Conservation (phyloP, 2,329 filamentous ascomycete species). For the Domatiomyces globalis region DNA sequence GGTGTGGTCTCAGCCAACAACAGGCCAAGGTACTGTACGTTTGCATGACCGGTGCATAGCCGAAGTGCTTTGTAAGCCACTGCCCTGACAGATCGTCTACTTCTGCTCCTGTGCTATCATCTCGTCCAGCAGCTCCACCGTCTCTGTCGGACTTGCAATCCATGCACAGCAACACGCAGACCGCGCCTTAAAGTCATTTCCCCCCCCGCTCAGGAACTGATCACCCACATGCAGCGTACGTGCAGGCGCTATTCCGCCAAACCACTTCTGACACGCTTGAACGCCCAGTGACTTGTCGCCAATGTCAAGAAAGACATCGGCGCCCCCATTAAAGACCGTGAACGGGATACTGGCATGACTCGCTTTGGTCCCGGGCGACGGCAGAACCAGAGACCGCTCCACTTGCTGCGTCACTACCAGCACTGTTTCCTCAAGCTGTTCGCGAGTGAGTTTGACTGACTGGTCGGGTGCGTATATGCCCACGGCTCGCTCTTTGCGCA, state of each 20-base stretch:
- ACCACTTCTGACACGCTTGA: constrained; percentile 79
- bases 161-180: constrained; percentile 89
- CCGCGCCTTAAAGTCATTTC: constrained; percentile 94
- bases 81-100: not conserved
- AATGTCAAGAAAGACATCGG: constrained; percentile 96
- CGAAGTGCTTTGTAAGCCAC: too few species aligned
- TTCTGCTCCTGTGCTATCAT: constrained; percentile 9
- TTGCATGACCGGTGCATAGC: too few species aligned
- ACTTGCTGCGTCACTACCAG: constrained; percentile 86
- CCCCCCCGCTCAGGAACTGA: constrained; percentile 87
- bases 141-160: constrained; percentile 89
- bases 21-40: too few species aligned
- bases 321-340: constrained; percentile 95
- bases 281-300: constrained; percentile 97
- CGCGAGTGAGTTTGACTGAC: constrained; percentile 58
- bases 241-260: constrained; percentile 44
- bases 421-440: constrained; percentile 90
- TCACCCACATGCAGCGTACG: constrained; percentile 88
- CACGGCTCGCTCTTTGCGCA: constrained; percentile 75
- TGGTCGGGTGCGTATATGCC: constrained; percentile 53
- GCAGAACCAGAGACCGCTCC: constrained; percentile 54
- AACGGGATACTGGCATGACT: constrained; percentile 51
- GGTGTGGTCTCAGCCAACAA: too few species aligned
- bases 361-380: constrained; percentile 4
- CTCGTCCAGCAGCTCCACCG: constrained; percentile 78